Conservation (phyloP, 2,329 filamentous ascomycete species). For the Sordariomycetes sp. region DNA sequence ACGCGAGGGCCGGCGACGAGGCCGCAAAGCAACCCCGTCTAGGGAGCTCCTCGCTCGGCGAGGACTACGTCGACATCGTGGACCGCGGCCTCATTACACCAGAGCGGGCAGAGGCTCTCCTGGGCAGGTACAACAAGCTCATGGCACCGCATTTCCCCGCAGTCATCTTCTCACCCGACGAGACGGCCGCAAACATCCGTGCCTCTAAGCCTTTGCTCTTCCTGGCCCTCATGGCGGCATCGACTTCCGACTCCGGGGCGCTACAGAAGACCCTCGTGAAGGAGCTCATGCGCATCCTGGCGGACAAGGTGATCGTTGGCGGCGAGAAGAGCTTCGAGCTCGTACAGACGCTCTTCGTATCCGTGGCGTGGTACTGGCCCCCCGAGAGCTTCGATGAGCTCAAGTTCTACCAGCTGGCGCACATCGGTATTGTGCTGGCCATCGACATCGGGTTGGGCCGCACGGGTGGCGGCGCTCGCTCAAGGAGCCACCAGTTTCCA, state of each 20-base stretch:
- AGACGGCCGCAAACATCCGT: conserved; percentile 44
- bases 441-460: conserved; percentile 72
- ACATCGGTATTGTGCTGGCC: conserved; percentile 71
- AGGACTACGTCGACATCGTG: conserved; percentile 32
- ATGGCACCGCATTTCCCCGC: conserved; percentile 53
- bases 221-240: conserved; percentile 57
- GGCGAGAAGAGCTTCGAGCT: conserved; percentile 78
- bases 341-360: conserved; percentile 66
- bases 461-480: conserved; percentile 8
- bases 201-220: conserved; percentile 55
- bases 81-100: conserved; percentile 48
- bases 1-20: background rate
- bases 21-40: conserved; percentile 5
- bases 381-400: conserved; percentile 76
- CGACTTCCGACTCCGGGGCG: conserved; percentile 43
- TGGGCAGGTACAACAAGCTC: conserved; percentile 45
- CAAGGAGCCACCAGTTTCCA: background rate
- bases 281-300: conserved; percentile 62
- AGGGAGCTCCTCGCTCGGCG: conserved; percentile 6
- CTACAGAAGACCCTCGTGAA: conserved; percentile 53
- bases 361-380: conserved; percentile 76
- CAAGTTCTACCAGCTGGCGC: conserved; percentile 81
- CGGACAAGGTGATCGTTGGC: conserved; percentile 61
- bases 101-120: conserved; percentile 42
- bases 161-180: conserved; percentile 46